Evolutionary conservation across 2,329 filamentous ascomycete genomes (phyloP).

Genomic region (Bipolaris gigantea): DNA sequence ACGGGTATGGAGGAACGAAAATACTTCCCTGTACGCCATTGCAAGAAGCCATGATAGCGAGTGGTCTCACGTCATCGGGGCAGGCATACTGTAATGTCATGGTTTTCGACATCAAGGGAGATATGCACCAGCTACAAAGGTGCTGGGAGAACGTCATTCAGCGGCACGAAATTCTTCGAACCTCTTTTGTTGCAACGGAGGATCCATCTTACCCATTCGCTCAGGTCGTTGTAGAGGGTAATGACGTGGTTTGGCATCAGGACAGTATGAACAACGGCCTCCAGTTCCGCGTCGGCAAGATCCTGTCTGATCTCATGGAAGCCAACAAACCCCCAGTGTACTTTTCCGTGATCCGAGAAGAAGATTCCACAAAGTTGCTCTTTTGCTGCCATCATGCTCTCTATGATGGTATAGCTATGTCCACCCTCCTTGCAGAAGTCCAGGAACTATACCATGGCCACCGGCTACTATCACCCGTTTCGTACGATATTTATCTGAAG

Average conservation of each 20-base stretch:
- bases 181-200: constrained; percentile 70
- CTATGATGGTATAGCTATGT: constrained; percentile 82
- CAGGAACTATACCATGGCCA: constrained; percentile 58
- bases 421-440: constrained; percentile 69
- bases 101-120: constrained; percentile 61
- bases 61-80: constrained; percentile 48
- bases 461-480: constrained; percentile 53
- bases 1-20: constrained; percentile 48
- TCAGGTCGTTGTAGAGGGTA: constrained; percentile 67
- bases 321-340: constrained; percentile 40
- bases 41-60: constrained; percentile 83
- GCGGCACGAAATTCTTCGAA: constrained; percentile 77
- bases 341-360: constrained; percentile 32
- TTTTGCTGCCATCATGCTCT: constrained; percentile 76
- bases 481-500: constrained; percentile 66
- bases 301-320: constrained; percentile 55
- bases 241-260: constrained; percentile 48
- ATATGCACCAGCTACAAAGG: constrained; percentile 54
- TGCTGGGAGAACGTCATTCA: constrained; percentile 66
- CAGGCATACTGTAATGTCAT: constrained; percentile 73
- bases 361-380: constrained; percentile 40
- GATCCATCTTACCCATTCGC: constrained; percentile 64
- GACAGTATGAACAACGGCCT: constrained; percentile 27
- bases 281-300: constrained; percentile 46
- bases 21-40: constrained; percentile 83